Evolutionary conservation across 1,284 basidiomycete genomes (phyloP), one percentile per base, ranked within the genome.

Genomic region (Acaromyces ingoldii): DNA sequence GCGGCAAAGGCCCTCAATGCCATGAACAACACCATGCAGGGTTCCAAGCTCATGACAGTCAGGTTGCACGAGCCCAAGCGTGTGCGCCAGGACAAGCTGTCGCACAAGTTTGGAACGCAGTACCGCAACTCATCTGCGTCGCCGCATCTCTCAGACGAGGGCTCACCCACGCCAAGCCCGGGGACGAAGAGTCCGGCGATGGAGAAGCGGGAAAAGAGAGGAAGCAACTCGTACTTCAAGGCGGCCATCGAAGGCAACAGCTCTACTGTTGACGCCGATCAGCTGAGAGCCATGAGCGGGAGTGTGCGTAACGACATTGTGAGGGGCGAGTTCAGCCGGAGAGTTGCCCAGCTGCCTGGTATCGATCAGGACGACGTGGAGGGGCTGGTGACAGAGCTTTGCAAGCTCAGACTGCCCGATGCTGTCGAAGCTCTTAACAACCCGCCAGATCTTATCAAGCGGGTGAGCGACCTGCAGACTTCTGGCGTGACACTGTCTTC

Each of bases 41-140:
- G 63, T 21, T 78, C 80, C 21, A 91, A 90, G 73, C 83, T 86
- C 53, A 81, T 92, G 49, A 86, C 87, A 2, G 89, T 92, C 19
- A 83, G 90, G 29, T 77, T 92, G 49, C 89, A 92, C 64, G 90
- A 92, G 74, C 89, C 89, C 17, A 92, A 91, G 73, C 86, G 88
- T 68, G 77, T 91, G 36, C 82, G 90, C 15, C 86, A 90, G 72
- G 88, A 90, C 76, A 90, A 91, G 70, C 80, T 91, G 4, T 88
- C 88, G 2, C 83, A 85, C 52, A 81, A 87, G 21, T 90, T 88
- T 63, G 79, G 65, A 33, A 45, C 28, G 11, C 17, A 17, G 22
- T 40, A 10, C 21, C 34, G 21, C 26, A 19, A 17, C 19, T 17
- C 30, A 24, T 7, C 29, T 2, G 21, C 11, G 29, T 30, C 50